A percentile compares a stretch with the other conserved stretches of the same genome.
phyloP scores from a whole-genome alignment of 2,329 filamentous ascomycete species.

The Thermothelomyces thermophilus region DNA sequence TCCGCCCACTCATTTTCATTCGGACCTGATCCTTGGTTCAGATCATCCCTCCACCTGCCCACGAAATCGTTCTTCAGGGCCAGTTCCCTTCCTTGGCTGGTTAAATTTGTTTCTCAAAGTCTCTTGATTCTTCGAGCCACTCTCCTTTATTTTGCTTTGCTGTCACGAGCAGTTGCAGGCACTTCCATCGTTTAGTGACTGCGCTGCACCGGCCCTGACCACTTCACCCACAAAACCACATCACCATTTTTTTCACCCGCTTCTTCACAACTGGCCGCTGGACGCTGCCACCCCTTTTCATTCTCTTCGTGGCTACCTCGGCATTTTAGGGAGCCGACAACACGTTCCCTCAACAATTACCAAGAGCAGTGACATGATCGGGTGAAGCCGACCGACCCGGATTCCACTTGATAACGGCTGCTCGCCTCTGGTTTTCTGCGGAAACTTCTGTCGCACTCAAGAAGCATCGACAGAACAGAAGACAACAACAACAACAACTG shows the following conservation, averaged over 20 bases:
- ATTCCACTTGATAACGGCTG: neutral
- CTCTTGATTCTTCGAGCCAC: constrained; percentile 1
- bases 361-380: constrained; percentile 4
- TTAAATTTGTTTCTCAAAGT: neutral
- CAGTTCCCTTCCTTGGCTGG: neutral
- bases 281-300: constrained; percentile 4
- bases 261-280: constrained; percentile 4
- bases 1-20: constrained; percentile 14
- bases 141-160: constrained; percentile 1
- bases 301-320: neutral
- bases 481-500: neutral
- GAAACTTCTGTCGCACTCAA: neutral
- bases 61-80: constrained; percentile 7
- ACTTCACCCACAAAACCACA: neutral
- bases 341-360: constrained; percentile 5
- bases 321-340: neutral
- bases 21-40: constrained; percentile 11
- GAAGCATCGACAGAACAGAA: neutral
- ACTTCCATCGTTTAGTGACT: neutral
- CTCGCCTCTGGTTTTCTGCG: neutral
- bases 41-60: neutral
- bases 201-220: neutral
- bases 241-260: neutral
- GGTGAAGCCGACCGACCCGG: neutral
- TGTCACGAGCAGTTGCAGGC: neutral